Evolutionary conservation across 768 basidiomycete species (phyloP).

Genomic region (Dioszegia crocea): DNA sequence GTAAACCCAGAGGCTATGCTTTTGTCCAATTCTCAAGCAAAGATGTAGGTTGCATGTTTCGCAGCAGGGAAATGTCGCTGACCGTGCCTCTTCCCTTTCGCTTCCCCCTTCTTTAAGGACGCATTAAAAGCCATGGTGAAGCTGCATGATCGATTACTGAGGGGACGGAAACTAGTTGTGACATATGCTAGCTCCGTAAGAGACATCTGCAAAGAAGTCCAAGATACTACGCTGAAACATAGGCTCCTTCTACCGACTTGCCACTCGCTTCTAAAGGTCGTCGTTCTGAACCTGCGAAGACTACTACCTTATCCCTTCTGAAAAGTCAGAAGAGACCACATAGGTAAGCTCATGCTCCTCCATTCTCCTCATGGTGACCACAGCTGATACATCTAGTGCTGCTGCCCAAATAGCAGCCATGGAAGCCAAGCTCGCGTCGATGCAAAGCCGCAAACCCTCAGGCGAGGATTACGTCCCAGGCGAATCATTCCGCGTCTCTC

Average conservation of each 20-base stretch:
- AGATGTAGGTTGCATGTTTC: constrained; percentile 61
- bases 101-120: constrained; percentile 57
- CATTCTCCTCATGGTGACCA: background rate
- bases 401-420: constrained; percentile 86
- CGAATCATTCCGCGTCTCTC: constrained; percentile 3
- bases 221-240: constrained; percentile 7
- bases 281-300: constrained; percentile 50
- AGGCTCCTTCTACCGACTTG: constrained; percentile 35
- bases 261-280: constrained; percentile 23
- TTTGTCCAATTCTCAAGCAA: constrained; percentile 79
- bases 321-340: constrained; percentile 63
- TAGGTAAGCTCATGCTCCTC: constrained; percentile 53
- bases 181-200: constrained; percentile 80
- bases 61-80: background rate
- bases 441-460: constrained; percentile 54
- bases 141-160: constrained; percentile 72
- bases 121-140: constrained; percentile 69
- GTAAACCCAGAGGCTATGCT: constrained; percentile 91
- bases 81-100: constrained; percentile 1
- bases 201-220: background rate
- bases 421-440: constrained; percentile 87
- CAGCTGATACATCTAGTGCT: constrained; percentile 57
- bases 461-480: constrained; percentile 40
- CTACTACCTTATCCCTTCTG: constrained; percentile 81
- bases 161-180: constrained; percentile 84